These are phyloP conservation scores for Dalbergia cochinchinensis DNA, from an alignment of 306 rosid genomes.

Conservation along the genomic window DNA sequence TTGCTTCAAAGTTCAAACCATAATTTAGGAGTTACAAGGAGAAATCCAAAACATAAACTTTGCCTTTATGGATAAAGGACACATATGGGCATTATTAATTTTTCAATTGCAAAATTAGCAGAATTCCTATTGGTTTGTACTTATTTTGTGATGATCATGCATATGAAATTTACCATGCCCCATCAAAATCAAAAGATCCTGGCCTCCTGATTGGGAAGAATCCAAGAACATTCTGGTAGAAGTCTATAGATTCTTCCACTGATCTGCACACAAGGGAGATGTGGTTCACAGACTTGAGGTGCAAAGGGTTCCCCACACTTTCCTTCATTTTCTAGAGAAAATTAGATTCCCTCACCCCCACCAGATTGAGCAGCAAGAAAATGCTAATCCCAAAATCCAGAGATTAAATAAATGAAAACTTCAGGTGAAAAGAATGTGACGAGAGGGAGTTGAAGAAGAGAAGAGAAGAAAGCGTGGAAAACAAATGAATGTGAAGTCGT, in stretches of 20 bases:
- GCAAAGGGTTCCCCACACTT: conserved; percentile 76
- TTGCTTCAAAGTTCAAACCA: too few species aligned
- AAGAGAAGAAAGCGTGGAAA: neutral
- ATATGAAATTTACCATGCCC: conserved; percentile 76
- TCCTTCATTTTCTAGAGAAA: conserved; percentile 70
- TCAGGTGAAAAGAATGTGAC: neutral
- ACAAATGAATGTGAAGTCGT: neutral
- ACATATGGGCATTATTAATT: too few species aligned
- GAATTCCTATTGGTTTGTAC: too few species aligned
- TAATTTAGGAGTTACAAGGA: too few species aligned
- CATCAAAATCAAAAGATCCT: conserved; percentile 89
- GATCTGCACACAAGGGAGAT: conserved; percentile 84
- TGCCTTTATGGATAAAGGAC: too few species aligned
- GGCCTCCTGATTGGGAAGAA: conserved; percentile 90
- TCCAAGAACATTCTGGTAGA: conserved; percentile 85
- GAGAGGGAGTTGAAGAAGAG: neutral
- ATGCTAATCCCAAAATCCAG: neutral
- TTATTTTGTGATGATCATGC: conserved; percentile 1
- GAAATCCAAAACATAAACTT: too few species aligned
- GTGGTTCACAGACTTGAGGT: conserved; percentile 87
- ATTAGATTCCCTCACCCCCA: neutral
- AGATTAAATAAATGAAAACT: neutral
- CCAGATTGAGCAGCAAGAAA: neutral
- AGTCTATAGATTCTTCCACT: conserved; percentile 69
- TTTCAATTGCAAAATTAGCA: too few species aligned